phyloP scores from a whole-genome alignment of 129 eudicot species.

The Logfia minima region DNA sequence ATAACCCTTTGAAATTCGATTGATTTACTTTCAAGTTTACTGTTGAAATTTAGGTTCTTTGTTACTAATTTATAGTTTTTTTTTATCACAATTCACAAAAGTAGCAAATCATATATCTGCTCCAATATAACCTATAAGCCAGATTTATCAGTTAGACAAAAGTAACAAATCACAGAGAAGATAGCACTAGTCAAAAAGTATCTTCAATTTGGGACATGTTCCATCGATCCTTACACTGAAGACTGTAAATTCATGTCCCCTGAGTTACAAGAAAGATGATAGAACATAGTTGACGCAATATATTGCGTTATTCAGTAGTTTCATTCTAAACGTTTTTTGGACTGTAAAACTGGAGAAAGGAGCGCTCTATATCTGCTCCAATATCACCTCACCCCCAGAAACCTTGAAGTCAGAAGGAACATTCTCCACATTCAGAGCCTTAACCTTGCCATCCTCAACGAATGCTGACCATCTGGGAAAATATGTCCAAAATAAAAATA shows the following conservation, averaged over 20 bases:
- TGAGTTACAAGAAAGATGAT: slow-evolving; percentile 20
- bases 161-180: neutral
- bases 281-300: slow-evolving; percentile 1
- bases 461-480: slow-evolving; percentile 88
- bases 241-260: slow-evolving; percentile 3
- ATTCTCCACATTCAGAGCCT: slow-evolving; percentile 81
- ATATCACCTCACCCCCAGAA: slow-evolving; percentile 80
- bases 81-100: too few species aligned
- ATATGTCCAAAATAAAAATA: neutral
- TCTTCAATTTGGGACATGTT: neutral
- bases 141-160: neutral
- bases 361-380: slow-evolving; percentile 58
- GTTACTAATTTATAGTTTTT: too few species aligned
- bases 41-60: too few species aligned
- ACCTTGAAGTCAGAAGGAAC: slow-evolving; percentile 93
- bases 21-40: too few species aligned
- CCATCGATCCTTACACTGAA: slow-evolving; percentile 1
- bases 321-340: neutral
- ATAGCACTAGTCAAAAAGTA: neutral
- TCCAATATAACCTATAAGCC: too few species aligned
- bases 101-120: too few species aligned
- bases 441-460: slow-evolving; percentile 86
- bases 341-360: neutral
- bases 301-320: slow-evolving; percentile 16
- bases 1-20: too few species aligned